phyloP scores from a whole-genome alignment of 192 early-diverging fungal species.

The Backusella macrospora region DNA sequence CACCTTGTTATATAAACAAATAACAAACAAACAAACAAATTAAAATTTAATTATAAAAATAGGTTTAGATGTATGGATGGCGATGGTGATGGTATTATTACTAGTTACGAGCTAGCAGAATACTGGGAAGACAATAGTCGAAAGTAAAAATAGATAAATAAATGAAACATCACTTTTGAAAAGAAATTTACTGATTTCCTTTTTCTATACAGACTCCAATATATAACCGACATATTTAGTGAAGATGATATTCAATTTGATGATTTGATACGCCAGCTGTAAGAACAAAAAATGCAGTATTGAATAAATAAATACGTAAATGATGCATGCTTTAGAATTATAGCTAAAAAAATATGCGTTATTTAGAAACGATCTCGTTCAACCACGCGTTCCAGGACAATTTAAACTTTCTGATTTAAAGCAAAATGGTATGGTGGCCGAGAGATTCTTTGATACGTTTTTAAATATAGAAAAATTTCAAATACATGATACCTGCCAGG shows the following conservation, averaged over 20 bases:
- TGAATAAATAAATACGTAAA: too few species aligned
- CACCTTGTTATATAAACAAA: not conserved
- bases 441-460: slow-evolving; percentile 46
- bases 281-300: not conserved
- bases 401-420: slow-evolving; percentile 39
- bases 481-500: slow-evolving; percentile 41
- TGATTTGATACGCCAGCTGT: slow-evolving; percentile 44
- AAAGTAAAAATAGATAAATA: slow-evolving; percentile 12
- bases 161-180: not conserved
- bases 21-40: not conserved
- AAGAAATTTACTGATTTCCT: not conserved
- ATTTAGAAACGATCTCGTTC: slow-evolving; percentile 39
- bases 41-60: slow-evolving; percentile 33
- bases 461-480: slow-evolving; percentile 37
- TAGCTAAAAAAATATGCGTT: not conserved
- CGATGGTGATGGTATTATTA: slow-evolving; percentile 86
- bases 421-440: slow-evolving; percentile 34
- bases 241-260: slow-evolving; percentile 35
- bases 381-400: slow-evolving; percentile 33
- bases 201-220: slow-evolving; percentile 15
- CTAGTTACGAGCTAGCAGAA: slow-evolving; percentile 81
- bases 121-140: slow-evolving; percentile 83
- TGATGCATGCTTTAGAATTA: too few species aligned
- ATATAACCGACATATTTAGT: not conserved
- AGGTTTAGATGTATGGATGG: slow-evolving; percentile 95